Base-by-base conservation (phyloP, 139 green algal species). In the Coccomyxa sp. region DNA sequence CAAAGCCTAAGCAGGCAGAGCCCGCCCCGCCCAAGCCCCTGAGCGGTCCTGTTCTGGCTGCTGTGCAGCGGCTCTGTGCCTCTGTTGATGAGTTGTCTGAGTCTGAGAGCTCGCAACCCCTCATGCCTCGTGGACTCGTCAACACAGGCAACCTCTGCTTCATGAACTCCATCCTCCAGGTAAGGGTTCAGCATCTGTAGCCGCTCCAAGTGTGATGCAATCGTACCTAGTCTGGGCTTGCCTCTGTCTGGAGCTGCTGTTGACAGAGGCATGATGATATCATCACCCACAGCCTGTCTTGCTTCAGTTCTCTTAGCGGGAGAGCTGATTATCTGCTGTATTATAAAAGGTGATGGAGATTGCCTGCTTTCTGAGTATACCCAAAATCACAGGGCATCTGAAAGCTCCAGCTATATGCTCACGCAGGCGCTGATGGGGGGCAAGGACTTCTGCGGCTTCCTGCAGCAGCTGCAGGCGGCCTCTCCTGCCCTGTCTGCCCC, bases 91-190 rank as follows among this genome's bases (percentile, higher is more conserved):
- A 35, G 18, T 18, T 31, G 4, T 33, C 40, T 8, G 37, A 31
- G n/a, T n/a, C n/a, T n/a, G 39, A 35, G 10, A 18, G 22, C 73
- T 40, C 0, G 31, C 68, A 37, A 36, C 72, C 80, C 6, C 77
- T 93, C 41, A 74, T 83, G 81, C 91, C 91, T 0, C 80, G 89
- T 7, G 90, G 92, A 9, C 83, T 96, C 8, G 54, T 89, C 50
- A 95, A 95, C 86, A 92, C 89, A 0, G 92, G 92, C 70, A 95
- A 95, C 85, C 84, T 89, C 4, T 96, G 92, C 89, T 96, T 96
- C 79, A 87, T 94, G 79, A 95, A 94, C 83, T 83, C 82, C 35
- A 92, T 87, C 0, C 79, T 95, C 73, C 89, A 93, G 88, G 88
- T 89, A 50, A 10, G 2, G n/a, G n/a, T n/a, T n/a, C n/a, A n/a